Evolutionary conservation across 2,329 filamentous ascomycete species (phyloP), one percentile per base, ranked within the genome.

Genomic region (Fusarium heterosporum): DNA sequence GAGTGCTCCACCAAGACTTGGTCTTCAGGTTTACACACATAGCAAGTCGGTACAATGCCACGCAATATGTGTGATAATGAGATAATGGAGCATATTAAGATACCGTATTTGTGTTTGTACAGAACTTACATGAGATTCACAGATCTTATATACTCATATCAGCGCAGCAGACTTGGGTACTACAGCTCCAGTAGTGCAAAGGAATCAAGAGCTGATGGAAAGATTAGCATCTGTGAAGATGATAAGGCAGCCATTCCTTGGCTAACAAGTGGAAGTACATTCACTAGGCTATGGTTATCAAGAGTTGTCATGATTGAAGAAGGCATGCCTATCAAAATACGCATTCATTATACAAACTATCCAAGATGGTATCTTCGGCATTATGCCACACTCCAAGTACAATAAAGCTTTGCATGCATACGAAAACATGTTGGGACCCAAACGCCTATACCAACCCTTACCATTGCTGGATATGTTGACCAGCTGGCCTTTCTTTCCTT

Each of bases 281-380:
- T 19, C 25, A 8, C 16, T n/a, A 19, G 14, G 14, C 16, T 32
- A 22, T n/a, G 19, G 13, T 10, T 19, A 28, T 36, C 34, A 49
- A 42, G 13, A 17, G 34, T 16, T 42, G 28, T 13, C 39, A 49
- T 26, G 34, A n/a, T 10, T 13, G 28, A 40, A 45, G 8, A 14
- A 34, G 36, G 14, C 17, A 42, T 28, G 13, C 25, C 42, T 55
- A 34, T 57, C 10, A 29, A 29, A 61, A 60, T 61, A 51, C 34
- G 48, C 56, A 68, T 55, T 62, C 42, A 48, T 69, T 72, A 50
- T 48, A 61, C 63, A 60, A 68, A 52, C 43, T 62, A 51, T 60
- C 40, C 55, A 59, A 68, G 63, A 48, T 72, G 58, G 59, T 66
- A 68, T 72, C 56, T 58, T 60, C 58, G 55, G 47, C 64, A 62